Evolutionary conservation across 371 early-diverging fungal species (phyloP), one percentile per base, ranked within the genome.

Genomic region (Mortierella sp.): DNA sequence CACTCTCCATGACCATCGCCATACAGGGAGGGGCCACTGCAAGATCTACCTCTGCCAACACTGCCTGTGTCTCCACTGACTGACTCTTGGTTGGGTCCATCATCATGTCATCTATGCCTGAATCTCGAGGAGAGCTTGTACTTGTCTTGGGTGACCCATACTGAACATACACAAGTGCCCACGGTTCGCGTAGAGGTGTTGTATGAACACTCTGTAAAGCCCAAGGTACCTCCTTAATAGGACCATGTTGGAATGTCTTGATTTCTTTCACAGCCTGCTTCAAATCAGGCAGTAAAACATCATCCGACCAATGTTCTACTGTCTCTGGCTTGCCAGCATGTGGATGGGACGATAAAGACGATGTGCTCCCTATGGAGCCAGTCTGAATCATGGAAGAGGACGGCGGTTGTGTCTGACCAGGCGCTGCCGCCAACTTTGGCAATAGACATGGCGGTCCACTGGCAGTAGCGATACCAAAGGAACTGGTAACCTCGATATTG

Each of bases 1-100:
- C 21, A 26, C 58, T 73, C 46, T 79, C 80, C 80, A 79, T 73
- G 9, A 69, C 66, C 80, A 79, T 79, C 15, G 80, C 80, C 80
- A 79, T 79, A 44, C 80, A 79, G 4, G 69, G 37, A 0, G 80
- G 80, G 0, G 80, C 80, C n/a, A 79, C 44, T 7, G 73, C 57
- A 23, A 79, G 37, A 29, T 70, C 80, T 9, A 30, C 50, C 37
- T 72, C 73, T 2, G 25, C 52, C 16, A 51, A 44, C n/a, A 5
- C 51, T 6, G 37, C 18, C 1, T 55, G 29, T 4, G 64, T 15
- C n/a, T 43, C 5, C 26, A 26, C 9, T 4, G 51, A 23, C 21
- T 4, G 21, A 14, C 14, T 50, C 7, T 50, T 21, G 4, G 16
- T 9, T 37, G 37, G 37, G 9, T 37, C 37, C 37, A n/a, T n/a